Evolutionary conservation across 306 rosid genomes (phyloP).

Genomic region (Fragaria iinumae): DNA sequence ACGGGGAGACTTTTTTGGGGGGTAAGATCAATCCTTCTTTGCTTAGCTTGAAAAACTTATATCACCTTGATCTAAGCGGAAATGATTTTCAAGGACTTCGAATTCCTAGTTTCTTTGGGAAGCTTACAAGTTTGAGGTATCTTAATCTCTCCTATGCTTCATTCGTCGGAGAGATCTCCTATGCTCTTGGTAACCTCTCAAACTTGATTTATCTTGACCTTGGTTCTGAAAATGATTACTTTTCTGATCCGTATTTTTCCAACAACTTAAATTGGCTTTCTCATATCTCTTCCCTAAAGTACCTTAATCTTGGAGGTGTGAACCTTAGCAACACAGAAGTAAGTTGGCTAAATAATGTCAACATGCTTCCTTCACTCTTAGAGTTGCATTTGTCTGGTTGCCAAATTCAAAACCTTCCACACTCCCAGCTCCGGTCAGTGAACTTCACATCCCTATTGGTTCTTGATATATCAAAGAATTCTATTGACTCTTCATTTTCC

Average conservation of each 20-base stretch:
- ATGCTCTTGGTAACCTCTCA: too few relatives aligned
- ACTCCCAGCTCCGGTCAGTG: not conserved
- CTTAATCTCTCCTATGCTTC: slow-evolving; percentile 19
- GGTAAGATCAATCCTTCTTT: not conserved
- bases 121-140: slow-evolving; percentile 31
- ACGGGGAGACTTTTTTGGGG: not conserved
- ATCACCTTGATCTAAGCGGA: not conserved
- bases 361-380: slow-evolving; percentile 2
- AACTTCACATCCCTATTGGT: not conserved
- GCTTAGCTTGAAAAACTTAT: not conserved
- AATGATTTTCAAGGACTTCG: not conserved
- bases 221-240: too few relatives aligned
- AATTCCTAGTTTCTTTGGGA: slow-evolving; percentile 2
- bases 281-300: too few relatives aligned
- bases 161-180: too few relatives aligned
- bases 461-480: not conserved
- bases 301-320: too few relatives aligned
- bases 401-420: not conserved
- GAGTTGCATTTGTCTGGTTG: not conserved
- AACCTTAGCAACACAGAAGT: not conserved
- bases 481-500: slow-evolving; percentile 8
- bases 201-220: too few relatives aligned
- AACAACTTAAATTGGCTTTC: too few relatives aligned
- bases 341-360: slow-evolving; percentile 17
- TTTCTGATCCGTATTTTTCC: too few relatives aligned